Percentiles rank a stretch among this genome's conserved stretches.
phyloP scores from a whole-genome alignment of 2,329 filamentous ascomycete genomes.

The Arthrinium phaeospermum region DNA sequence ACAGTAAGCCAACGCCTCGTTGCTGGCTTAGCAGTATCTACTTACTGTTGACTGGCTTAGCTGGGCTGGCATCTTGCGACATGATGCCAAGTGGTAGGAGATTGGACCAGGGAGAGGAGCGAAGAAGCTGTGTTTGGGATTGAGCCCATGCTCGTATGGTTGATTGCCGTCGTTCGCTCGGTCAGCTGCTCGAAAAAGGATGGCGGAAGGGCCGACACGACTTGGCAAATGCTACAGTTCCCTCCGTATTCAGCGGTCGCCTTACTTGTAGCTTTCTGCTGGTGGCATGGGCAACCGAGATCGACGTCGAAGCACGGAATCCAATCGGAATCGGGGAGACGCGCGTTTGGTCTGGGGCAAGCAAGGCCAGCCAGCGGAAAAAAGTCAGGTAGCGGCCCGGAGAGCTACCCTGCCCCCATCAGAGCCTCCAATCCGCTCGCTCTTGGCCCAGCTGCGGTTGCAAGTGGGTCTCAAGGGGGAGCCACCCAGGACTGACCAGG shows the following conservation, averaged over 20 bases:
- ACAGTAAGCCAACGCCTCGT: background rate
- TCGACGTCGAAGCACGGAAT: background rate
- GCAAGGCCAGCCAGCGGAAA: background rate
- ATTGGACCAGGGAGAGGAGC: background rate
- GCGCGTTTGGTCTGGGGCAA: slow-evolving; percentile 17
- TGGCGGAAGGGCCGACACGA: background rate
- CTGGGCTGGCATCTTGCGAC: background rate
- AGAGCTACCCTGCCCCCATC: background rate
- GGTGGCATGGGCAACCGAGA: slow-evolving; percentile 8
- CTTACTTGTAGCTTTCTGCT: background rate
- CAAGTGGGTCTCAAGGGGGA: background rate
- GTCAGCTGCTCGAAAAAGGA: background rate
- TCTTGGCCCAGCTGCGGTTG: slow-evolving; percentile 3
- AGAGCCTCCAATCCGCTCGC: background rate
- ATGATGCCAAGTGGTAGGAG: background rate
- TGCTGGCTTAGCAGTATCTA: no score
- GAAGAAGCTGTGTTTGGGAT: slow-evolving; percentile 1
- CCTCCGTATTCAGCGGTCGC: background rate
- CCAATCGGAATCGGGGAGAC: slow-evolving; percentile 15
- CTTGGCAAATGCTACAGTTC: background rate
- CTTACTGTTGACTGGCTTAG: no score
- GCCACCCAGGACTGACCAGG: background rate
- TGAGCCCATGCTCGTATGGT: slow-evolving; percentile 9
- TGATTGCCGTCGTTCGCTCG: background rate
- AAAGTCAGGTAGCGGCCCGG: slow-evolving; percentile 2